Evolutionary conservation across 371 early-diverging fungal species (phyloP).

Genomic region (Apophysomyces trapeziformis): DNA sequence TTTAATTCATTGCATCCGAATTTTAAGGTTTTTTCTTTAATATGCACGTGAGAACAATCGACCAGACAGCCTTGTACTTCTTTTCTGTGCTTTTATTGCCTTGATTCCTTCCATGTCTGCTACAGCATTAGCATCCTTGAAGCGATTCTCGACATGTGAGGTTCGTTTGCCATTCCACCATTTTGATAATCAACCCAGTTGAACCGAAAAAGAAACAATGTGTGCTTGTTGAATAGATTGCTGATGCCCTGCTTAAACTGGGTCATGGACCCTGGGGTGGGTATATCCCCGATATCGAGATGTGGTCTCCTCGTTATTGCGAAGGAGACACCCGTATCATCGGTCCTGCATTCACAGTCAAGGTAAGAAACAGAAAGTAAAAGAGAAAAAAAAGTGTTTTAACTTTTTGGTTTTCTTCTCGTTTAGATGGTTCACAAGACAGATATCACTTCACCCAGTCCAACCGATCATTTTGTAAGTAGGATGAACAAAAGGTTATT

Average conservation of each 20-base stretch:
- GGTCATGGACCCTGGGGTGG: constrained; percentile 60
- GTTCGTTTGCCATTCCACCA: background rate
- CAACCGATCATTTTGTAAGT: constrained; percentile 64
- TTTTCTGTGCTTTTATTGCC: constrained; percentile 4
- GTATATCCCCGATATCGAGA: constrained; percentile 69
- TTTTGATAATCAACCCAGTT: constrained; percentile 4
- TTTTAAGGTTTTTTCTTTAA: too few relatives aligned
- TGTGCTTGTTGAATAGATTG: constrained; percentile 50
- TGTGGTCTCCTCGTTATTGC: constrained; percentile 68
- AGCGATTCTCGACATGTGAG: constrained; percentile 43
- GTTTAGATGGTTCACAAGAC: constrained; percentile 55
- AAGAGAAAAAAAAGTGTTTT: background rate
- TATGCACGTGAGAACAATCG: background rate
- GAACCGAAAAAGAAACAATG: background rate
- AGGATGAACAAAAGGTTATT: constrained; percentile 9
- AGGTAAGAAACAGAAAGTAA: constrained; percentile 39
- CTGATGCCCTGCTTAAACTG: constrained; percentile 76
- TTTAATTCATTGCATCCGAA: background rate
- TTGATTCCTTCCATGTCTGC: background rate
- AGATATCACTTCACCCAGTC: constrained; percentile 50
- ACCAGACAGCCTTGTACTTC: background rate
- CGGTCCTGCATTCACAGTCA: constrained; percentile 81
- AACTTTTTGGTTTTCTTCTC: too few relatives aligned
- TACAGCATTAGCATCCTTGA: constrained; percentile 22
- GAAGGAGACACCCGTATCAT: constrained; percentile 62